These are phyloP conservation scores for Ganoderma sinense DNA, from an alignment of 1,284 basidiomycete genomes.

Conservation along the genomic window DNA sequence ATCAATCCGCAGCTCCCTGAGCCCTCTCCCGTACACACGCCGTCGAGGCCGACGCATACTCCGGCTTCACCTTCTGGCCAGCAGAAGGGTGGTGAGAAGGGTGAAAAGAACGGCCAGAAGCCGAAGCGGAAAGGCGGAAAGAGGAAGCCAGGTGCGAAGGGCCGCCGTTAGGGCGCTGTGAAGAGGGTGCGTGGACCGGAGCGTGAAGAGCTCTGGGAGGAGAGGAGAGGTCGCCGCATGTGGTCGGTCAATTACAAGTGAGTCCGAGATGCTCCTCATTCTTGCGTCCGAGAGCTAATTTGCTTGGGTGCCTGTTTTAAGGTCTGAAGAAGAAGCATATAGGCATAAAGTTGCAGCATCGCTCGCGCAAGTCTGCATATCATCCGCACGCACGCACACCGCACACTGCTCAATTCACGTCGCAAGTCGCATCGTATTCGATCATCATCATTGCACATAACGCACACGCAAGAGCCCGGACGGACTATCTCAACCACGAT, in stretches of 20 bases:
- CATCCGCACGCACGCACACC: background rate
- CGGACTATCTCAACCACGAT: slow-evolving; percentile 1
- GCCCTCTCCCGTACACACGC: background rate
- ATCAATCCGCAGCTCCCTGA: slow-evolving; percentile 9
- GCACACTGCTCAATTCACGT: background rate
- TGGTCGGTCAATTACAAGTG: background rate
- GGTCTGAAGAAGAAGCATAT: background rate
- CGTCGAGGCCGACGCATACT: slow-evolving; percentile 2
- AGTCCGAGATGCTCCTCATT: background rate
- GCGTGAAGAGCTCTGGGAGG: background rate
- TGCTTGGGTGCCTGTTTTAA: background rate
- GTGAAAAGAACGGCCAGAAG: slow-evolving; percentile 12
- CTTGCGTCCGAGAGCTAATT: background rate
- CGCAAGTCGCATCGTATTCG: slow-evolving; percentile 5
- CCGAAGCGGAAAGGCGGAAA: slow-evolving; percentile 21
- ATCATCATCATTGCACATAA: background rate
- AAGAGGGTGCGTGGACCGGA: background rate
- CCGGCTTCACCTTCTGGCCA: slow-evolving; percentile 1
- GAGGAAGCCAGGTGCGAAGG: slow-evolving; percentile 15
- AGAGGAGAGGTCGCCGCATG: background rate
- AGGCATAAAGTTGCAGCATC: background rate
- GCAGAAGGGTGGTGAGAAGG: slow-evolving; percentile 11
- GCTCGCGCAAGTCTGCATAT: background rate
- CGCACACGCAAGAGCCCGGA: slow-evolving; percentile 3
- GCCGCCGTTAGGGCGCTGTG: background rate